phyloP scores from a whole-genome alignment of 2,329 filamentous ascomycete species.

The Paracoccidioides lutzii region DNA sequence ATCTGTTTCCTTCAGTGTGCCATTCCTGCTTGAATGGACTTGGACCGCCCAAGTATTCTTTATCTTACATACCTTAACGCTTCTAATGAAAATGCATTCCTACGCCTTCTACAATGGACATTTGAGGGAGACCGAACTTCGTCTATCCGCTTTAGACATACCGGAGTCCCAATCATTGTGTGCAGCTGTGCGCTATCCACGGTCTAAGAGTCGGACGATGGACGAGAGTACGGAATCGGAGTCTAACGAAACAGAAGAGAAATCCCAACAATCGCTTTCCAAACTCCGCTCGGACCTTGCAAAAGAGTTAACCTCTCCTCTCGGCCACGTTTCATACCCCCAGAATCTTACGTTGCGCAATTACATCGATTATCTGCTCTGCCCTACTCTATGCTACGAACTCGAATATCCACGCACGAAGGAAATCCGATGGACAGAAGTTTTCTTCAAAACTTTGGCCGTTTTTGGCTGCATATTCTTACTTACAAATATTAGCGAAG shows the following conservation, averaged over 20 bases:
- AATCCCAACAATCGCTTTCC: slow-evolving; percentile 40
- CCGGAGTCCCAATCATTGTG: slow-evolving; percentile 50
- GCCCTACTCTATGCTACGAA: slow-evolving; percentile 94
- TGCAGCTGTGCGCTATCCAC: slow-evolving; percentile 65
- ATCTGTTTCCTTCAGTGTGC: slow-evolving; percentile 40
- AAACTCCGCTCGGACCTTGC: slow-evolving; percentile 76
- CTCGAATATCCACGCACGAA: slow-evolving; percentile 79
- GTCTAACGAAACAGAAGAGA: slow-evolving; percentile 16
- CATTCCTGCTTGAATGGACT: slow-evolving; percentile 77
- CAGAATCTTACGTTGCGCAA: slow-evolving; percentile 73
- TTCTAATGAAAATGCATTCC: slow-evolving; percentile 99
- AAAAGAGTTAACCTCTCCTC: slow-evolving; percentile 76
- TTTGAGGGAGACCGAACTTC: slow-evolving; percentile 71
- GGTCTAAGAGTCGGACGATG: slow-evolving; percentile 12
- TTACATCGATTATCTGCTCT: slow-evolving; percentile 76
- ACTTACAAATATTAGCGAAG: slow-evolving; percentile 77
- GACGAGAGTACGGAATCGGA: slow-evolving; percentile 10
- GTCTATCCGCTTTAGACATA: slow-evolving; percentile 70
- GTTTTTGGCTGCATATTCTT: slow-evolving; percentile 96
- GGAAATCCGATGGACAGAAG: slow-evolving; percentile 62
- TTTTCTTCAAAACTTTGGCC: slow-evolving; percentile 74
- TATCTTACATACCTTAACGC: slow-evolving; percentile 73
- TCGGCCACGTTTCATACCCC: slow-evolving; percentile 82
- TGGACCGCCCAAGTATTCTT: slow-evolving; percentile 98
- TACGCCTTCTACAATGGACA: slow-evolving; percentile 98